phyloP scores from a whole-genome alignment of 2,329 filamentous ascomycete species.

The Aspergillus sp. region DNA sequence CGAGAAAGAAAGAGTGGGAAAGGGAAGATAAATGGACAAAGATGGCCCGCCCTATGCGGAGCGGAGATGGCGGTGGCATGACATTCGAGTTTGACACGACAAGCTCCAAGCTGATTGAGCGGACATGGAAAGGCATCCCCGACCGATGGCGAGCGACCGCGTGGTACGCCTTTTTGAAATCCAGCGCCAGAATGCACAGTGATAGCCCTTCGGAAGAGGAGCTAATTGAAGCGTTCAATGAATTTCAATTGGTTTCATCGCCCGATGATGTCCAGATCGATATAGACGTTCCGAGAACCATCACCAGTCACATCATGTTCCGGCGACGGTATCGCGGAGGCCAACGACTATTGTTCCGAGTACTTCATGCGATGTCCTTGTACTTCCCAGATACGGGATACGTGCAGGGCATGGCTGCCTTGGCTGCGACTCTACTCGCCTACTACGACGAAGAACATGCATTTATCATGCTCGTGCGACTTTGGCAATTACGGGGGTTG shows the following conservation, averaged over 20 bases:
- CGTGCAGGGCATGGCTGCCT: conserved; percentile 94
- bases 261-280: conserved; percentile 97
- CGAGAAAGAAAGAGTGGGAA: conserved; percentile 61
- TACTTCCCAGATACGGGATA: conserved; percentile 92
- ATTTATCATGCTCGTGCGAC: conserved; percentile 93
- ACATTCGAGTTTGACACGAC: conserved; percentile 77
- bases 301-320: conserved; percentile 97
- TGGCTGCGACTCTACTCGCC: conserved; percentile 88
- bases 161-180: conserved; percentile 88
- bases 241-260: conserved; percentile 71
- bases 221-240: conserved; percentile 71
- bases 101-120: conserved; percentile 81
- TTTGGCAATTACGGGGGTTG: conserved; percentile 87
- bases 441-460: conserved; percentile 95
- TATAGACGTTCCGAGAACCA: conserved; percentile 91
- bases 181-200: conserved; percentile 68
- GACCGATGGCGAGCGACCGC: conserved; percentile 91
- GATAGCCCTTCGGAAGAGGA: conserved; percentile 68
- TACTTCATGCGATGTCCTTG: conserved; percentile 86
- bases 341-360: conserved; percentile 86
- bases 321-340: conserved; percentile 86
- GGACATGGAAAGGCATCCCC: conserved; percentile 97
- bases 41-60: conserved; percentile 59
- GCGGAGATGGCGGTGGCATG: conserved; percentile 60
- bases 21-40: conserved; percentile 68